A percentile compares a stretch with the other conserved stretches of the same genome.
Evolutionary conservation across 352 stramenopile genomes (phyloP).

Genomic region (Pythium utonaiense): DNA sequence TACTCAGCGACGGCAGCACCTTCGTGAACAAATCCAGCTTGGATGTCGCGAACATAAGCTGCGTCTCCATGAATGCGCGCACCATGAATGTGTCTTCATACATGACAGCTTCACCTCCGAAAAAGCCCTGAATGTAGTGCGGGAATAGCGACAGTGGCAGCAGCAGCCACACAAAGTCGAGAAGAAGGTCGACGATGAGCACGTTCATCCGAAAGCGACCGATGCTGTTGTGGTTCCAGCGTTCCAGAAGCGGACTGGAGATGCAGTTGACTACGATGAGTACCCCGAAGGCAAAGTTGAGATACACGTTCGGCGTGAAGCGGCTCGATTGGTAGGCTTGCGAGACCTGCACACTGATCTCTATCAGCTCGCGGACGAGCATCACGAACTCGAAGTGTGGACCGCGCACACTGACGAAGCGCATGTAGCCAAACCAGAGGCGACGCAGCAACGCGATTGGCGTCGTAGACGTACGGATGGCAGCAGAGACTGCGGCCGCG

Average conservation of each 20-base stretch:
- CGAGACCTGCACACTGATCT: slow-evolving; percentile 22
- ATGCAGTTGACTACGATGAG: slow-evolving; percentile 25
- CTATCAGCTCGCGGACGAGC: slow-evolving; percentile 18
- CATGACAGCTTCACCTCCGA: slow-evolving; percentile 11
- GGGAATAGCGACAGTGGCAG: slow-evolving; percentile 15
- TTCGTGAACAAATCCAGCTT: slow-evolving; percentile 18
- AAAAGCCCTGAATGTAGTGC: slow-evolving; percentile 12
- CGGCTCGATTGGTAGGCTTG: slow-evolving; percentile 21
- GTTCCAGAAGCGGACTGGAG: slow-evolving; percentile 10
- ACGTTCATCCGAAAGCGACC: slow-evolving; percentile 8
- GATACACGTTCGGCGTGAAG: slow-evolving; percentile 19
- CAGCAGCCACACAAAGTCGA: slow-evolving; percentile 23
- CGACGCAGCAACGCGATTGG: neutral
- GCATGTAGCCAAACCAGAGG: neutral
- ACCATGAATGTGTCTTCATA: slow-evolving; percentile 25
- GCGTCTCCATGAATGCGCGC: slow-evolving; percentile 20
- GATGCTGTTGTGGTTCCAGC: neutral
- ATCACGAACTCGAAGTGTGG: slow-evolving; percentile 23
- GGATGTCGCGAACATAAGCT: slow-evolving; percentile 16
- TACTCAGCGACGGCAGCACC: slow-evolving; percentile 13
- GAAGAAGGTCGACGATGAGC: slow-evolving; percentile 13
- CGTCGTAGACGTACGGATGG: neutral
- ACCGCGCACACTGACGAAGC: slow-evolving; percentile 13
- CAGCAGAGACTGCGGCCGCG: neutral
- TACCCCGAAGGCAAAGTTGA: slow-evolving; percentile 14